A percentile compares a stretch with the other conserved stretches of the same genome.
Evolutionary conservation across 2,329 filamentous ascomycete genomes (phyloP).

Genomic region (Alternaria sp.): DNA sequence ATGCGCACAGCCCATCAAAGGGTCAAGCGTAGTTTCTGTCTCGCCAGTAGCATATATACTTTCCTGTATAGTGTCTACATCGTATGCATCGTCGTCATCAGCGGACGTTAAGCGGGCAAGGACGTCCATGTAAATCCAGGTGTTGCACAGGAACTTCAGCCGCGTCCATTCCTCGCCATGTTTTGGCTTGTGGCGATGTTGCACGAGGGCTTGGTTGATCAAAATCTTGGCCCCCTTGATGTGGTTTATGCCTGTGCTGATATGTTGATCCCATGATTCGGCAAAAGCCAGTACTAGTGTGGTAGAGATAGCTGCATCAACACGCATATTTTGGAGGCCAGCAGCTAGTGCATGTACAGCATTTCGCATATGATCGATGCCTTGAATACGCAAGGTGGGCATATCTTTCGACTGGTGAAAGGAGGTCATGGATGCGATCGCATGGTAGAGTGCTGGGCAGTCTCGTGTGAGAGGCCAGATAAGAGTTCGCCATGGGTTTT

Average conservation of each 20-base stretch:
- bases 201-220: slow-evolving; percentile 65
- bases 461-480: slow-evolving; percentile 73
- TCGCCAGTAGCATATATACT: slow-evolving; percentile 43
- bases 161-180: slow-evolving; percentile 56
- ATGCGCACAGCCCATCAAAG: slow-evolving; percentile 73
- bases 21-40: slow-evolving; percentile 67
- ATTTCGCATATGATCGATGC: slow-evolving; percentile 73
- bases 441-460: slow-evolving; percentile 72
- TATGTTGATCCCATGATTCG: slow-evolving; percentile 75
- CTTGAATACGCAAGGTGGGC: slow-evolving; percentile 66
- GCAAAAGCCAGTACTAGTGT: slow-evolving; percentile 73
- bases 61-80: slow-evolving; percentile 57
- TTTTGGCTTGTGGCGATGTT: slow-evolving; percentile 54
- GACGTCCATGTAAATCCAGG: slow-evolving; percentile 78
- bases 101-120: slow-evolving; percentile 72
- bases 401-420: slow-evolving; percentile 70
- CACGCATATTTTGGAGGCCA: slow-evolving; percentile 69
- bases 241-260: slow-evolving; percentile 73
- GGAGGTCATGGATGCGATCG: slow-evolving; percentile 72
- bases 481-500: slow-evolving; percentile 75
- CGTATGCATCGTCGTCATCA: slow-evolving; percentile 64
- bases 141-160: slow-evolving; percentile 73
- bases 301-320: slow-evolving; percentile 73
- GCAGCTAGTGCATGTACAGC: slow-evolving; percentile 67
- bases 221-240: slow-evolving; percentile 72